Conservation (phyloP, 768 basidiomycete species). For the Rossbeevera mucosa region DNA sequence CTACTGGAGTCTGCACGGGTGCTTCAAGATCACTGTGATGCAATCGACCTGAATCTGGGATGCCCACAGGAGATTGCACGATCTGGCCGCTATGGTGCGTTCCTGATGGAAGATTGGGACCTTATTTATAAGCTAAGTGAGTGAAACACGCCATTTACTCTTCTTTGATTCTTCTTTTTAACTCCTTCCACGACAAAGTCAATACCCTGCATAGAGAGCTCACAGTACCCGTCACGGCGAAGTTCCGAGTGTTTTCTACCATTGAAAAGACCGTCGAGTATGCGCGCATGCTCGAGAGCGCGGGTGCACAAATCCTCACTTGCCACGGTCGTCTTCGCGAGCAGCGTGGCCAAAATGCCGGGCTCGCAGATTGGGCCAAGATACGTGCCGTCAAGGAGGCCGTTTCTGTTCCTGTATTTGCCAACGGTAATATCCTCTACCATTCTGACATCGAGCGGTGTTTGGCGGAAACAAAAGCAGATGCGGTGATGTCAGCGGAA, state of each 20-base stretch:
- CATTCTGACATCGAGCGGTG: constrained; percentile 78
- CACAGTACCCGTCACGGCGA: constrained; percentile 90
- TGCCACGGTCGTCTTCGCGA: constrained; percentile 91
- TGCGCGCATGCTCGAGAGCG: constrained; percentile 91
- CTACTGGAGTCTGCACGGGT: constrained; percentile 73
- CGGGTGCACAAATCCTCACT: constrained; percentile 92
- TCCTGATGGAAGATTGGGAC: constrained; percentile 94
- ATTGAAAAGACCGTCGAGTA: constrained; percentile 88
- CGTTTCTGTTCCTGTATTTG: constrained; percentile 89
- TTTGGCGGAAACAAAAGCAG: constrained; percentile 78
- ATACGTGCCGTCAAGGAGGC: constrained; percentile 89
- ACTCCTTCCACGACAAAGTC: constrained; percentile 43
- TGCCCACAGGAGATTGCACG: constrained; percentile 96
- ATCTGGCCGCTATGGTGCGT: constrained; percentile 82
- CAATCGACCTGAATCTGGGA: constrained; percentile 89
- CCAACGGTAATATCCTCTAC: constrained; percentile 93
- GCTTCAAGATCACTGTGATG: constrained; percentile 81
- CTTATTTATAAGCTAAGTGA: constrained; percentile 74
- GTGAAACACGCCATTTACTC: constrained; percentile 20
- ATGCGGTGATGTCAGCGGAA: constrained; percentile 94
- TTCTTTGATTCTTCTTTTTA: neutral
- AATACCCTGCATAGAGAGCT: constrained; percentile 81
- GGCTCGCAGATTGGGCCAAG: constrained; percentile 84
- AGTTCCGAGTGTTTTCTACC: constrained; percentile 87
- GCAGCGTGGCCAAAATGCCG: constrained; percentile 83